These are phyloP conservation scores for Brasenia schreberi DNA, from an alignment of 164 flowering plant species.

Conservation along the genomic window DNA sequence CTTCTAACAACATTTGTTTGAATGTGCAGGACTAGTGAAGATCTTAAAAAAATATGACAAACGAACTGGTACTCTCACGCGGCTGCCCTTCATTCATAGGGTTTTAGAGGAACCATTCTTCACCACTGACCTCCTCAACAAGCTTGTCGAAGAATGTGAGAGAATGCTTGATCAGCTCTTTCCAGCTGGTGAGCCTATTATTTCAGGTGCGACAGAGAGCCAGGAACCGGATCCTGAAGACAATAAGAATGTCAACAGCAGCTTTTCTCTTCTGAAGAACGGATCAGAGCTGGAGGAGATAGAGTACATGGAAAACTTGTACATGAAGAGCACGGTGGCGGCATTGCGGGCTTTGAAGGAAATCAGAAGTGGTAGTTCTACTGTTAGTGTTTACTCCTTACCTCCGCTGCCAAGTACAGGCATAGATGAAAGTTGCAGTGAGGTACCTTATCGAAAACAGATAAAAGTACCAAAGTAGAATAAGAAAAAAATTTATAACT, in stretches of 20 bases:
- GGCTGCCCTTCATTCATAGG: constrained; percentile 56
- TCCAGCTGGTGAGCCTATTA: constrained; percentile 17
- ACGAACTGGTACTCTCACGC: constrained; percentile 65
- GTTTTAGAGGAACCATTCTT: constrained; percentile 73
- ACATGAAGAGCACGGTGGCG: constrained; percentile 29
- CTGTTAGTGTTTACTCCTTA: constrained; percentile 37
- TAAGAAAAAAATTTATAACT: no score
- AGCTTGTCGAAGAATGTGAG: constrained; percentile 71
- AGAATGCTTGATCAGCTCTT: constrained; percentile 68
- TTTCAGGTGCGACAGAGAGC: constrained; percentile 2
- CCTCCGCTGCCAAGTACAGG: constrained; percentile 30
- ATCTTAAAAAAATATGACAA: constrained; percentile 85
- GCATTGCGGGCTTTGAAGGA: constrained; percentile 44
- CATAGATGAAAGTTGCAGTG: constrained; percentile 21
- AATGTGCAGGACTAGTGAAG: constrained; percentile 47
- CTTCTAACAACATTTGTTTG: neutral
- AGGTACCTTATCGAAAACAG: constrained; percentile 19
- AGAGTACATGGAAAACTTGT: constrained; percentile 35
- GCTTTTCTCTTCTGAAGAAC: constrained; percentile 5
- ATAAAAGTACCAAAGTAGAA: constrained; percentile 24
- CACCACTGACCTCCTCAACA: constrained; percentile 60
- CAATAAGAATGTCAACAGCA: neutral
- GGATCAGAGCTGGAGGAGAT: constrained; percentile 35
- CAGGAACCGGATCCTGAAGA: neutral
- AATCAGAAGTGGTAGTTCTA: constrained; percentile 47